phyloP scores from a whole-genome alignment of 352 stramenopile species.

The Pilasporangium apinafurcum region DNA sequence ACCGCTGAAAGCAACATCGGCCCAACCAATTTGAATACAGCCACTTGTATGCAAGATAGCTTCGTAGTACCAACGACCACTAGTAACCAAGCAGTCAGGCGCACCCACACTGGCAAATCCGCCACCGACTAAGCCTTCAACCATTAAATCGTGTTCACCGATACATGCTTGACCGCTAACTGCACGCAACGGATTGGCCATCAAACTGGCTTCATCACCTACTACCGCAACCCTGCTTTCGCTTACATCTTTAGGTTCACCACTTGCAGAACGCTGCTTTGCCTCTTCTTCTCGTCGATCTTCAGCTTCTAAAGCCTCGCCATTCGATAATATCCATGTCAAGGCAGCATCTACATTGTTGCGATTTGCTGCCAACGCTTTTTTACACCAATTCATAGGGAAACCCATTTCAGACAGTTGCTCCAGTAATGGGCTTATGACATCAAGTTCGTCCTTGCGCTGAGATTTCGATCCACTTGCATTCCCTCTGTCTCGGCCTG shows the following conservation, averaged over 20 bases:
- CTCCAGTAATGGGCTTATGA: slow-evolving; percentile 70
- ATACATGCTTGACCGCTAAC: slow-evolving; percentile 86
- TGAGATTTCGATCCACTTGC: slow-evolving; percentile 14
- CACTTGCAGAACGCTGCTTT: slow-evolving; percentile 28
- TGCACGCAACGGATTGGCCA: slow-evolving; percentile 73
- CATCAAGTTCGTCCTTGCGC: slow-evolving; percentile 46
- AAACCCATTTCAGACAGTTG: slow-evolving; percentile 92
- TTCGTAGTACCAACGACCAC: slow-evolving; percentile 89
- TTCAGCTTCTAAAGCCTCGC: slow-evolving; percentile 84
- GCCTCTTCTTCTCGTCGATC: slow-evolving; percentile 81
- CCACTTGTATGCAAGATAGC: slow-evolving; percentile 89
- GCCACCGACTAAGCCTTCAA: slow-evolving; percentile 78
- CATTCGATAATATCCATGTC: slow-evolving; percentile 91
- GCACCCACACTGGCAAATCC: slow-evolving; percentile 83
- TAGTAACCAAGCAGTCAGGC: slow-evolving; percentile 72
- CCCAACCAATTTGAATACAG: slow-evolving; percentile 94
- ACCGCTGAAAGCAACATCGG: slow-evolving; percentile 83
- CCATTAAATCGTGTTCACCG: slow-evolving; percentile 76
- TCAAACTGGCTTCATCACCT: slow-evolving; percentile 26
- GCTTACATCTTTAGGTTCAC: slow-evolving; percentile 20
- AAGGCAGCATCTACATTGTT: slow-evolving; percentile 89
- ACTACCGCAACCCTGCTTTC: slow-evolving; percentile 9
- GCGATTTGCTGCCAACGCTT: slow-evolving; percentile 81
- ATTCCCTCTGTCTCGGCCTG: slow-evolving; percentile 26
- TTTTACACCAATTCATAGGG: slow-evolving; percentile 90